phyloP scores from a whole-genome alignment of 305 asterid genomes.

The Euphrasia arctica region DNA sequence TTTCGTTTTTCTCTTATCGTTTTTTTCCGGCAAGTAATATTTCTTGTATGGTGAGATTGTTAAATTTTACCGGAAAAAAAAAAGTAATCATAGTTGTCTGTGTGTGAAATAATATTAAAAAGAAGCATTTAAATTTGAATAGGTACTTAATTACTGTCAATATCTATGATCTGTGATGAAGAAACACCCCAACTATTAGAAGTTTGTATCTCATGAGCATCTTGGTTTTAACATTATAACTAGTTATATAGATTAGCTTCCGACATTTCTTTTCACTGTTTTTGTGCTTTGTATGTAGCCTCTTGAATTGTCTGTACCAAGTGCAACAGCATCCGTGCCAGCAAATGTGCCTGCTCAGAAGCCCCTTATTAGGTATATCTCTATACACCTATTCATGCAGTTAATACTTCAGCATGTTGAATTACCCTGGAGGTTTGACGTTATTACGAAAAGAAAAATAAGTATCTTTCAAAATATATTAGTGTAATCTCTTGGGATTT shows the following conservation, averaged over 20 bases:
- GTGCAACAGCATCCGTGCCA: conserved; percentile 40
- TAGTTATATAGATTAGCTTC: conserved; percentile 15
- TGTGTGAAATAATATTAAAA: conserved; percentile 2
- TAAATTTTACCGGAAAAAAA: too few species aligned
- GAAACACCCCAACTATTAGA: neutral
- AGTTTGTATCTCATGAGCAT: neutral
- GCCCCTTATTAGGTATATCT: conserved; percentile 67
- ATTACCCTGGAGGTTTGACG: neutral
- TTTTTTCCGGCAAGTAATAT: neutral
- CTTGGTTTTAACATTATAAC: neutral
- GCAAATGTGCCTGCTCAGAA: conserved; percentile 48
- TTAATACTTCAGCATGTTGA: neutral
- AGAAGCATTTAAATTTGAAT: neutral
- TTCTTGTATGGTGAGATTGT: conserved; percentile 11
- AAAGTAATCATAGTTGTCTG: neutral
- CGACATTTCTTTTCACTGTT: conserved; percentile 4
- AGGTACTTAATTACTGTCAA: neutral
- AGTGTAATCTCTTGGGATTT: neutral
- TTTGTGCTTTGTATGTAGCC: conserved; percentile 38
- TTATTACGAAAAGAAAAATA: neutral
- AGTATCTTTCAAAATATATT: neutral
- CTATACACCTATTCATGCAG: neutral
- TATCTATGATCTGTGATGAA: neutral
- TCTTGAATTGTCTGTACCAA: conserved; percentile 43
- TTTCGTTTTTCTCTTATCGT: neutral